Evolutionary conservation across 345 rosid genomes (phyloP), one percentile per base, ranked within the genome.

Genomic region (Pelargonium nanum): DNA sequence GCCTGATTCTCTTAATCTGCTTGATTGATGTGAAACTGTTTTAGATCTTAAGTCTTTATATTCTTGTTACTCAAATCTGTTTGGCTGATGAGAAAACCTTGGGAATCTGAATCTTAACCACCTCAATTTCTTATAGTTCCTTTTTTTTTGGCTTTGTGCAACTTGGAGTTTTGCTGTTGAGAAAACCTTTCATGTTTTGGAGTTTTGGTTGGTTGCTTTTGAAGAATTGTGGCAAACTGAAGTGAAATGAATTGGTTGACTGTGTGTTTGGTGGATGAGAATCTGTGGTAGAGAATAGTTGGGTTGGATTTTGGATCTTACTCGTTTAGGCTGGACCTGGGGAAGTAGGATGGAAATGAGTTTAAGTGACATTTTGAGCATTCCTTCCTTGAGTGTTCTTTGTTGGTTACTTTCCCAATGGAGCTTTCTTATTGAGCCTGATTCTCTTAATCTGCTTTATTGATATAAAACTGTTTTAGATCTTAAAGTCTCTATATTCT

Each of bases 51-150:
- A 5, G 40, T 3, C 16, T 12, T 40, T 15, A 40, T 9, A 8
- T 40, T 40, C 9, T 40, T 40, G 48, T 40, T 17, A 40, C 5
- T 24, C 25, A 10, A 40, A 32, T 10, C 30, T 23, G 45, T 60
- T 60, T 67, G 59, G 57, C 4, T 54, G 52, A 22, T 8, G 25
- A 30, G 56, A 66, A 72, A 34, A 60, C 54, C 44, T 50, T 54
- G 60, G 59, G 55, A 21, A 21, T 10, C 13, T 21, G 23, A 16
- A 12, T 23, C 0, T 15, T 22, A 13, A 13, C 13, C 58, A 9
- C 13, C 28, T 24, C 16, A 44, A 25, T 52, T 24, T 19, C 21
- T n/a, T 2, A n/a, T 5, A 3, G 8, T 4, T n/a, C 4, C 6
- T n/a, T n/a, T n/a, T n/a, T n/a, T n/a, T n/a, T n/a, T n/a, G n/a